These are phyloP conservation scores for Fusarium napiforme DNA, from an alignment of 2,329 filamentous ascomycete species.

Conservation along the genomic window DNA sequence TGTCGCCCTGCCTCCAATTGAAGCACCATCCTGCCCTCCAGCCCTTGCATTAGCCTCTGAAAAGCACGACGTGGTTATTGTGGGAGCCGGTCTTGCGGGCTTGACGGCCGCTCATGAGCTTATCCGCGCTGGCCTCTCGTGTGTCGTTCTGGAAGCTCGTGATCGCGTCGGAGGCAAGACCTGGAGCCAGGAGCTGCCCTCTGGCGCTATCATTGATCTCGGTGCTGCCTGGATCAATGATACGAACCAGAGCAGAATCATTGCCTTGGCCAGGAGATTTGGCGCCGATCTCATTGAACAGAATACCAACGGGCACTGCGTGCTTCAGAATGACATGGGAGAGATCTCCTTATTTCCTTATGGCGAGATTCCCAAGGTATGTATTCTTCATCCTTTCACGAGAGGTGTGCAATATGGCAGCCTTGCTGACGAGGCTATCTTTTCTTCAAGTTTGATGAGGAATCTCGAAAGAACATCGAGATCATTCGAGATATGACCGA, in stretches of 20 bases:
- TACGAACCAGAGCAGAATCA: not conserved
- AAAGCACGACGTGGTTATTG: not conserved
- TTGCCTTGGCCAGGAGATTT: not conserved
- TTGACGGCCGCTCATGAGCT: not conserved
- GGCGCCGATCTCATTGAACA: not conserved
- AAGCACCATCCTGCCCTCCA: not conserved
- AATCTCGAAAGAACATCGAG: not conserved
- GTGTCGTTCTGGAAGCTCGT: not conserved
- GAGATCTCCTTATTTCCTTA: not conserved
- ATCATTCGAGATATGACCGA: not conserved
- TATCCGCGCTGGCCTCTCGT: not conserved
- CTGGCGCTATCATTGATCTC: not conserved
- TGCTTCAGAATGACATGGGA: not conserved
- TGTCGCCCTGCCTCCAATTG: not conserved
- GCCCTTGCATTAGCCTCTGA: not conserved
- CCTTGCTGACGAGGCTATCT: not conserved
- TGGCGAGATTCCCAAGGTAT: not conserved
- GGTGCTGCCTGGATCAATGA: not conserved
- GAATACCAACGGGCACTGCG: not conserved
- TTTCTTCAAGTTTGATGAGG: not conserved
- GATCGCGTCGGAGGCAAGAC: conserved; percentile 1
- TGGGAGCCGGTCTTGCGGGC: not conserved
- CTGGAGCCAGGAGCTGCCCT: not conserved
- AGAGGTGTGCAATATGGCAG: not conserved
- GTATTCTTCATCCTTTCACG: not conserved